Evolutionary conservation across 2,329 filamentous ascomycete genomes (phyloP).

Genomic region (Epichloe baconii): DNA sequence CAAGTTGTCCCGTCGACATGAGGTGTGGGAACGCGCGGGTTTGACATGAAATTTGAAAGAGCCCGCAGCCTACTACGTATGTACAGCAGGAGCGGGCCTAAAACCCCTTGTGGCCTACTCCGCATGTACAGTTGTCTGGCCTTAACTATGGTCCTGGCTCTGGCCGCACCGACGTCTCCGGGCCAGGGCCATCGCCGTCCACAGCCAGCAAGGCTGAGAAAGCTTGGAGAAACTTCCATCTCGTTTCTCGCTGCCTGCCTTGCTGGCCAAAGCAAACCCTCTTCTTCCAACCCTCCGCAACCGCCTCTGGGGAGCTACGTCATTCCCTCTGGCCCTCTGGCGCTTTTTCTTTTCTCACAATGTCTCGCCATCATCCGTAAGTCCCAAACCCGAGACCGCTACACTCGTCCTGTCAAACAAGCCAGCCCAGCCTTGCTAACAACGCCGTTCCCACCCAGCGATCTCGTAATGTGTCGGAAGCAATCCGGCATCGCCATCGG

Average conservation of each 20-base stretch:
- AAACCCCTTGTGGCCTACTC: not conserved
- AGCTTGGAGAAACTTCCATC: slow-evolving; percentile 15
- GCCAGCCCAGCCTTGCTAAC: slow-evolving; percentile 9
- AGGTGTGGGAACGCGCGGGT: not conserved
- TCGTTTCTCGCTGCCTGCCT: not conserved
- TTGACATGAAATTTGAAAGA: too few relatives aligned
- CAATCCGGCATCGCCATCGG: slow-evolving; percentile 95
- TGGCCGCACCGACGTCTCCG: not conserved
- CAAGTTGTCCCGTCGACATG: not conserved
- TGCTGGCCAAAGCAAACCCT: not conserved
- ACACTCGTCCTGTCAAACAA: not conserved
- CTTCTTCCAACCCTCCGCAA: not conserved
- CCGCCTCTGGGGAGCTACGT: too few relatives aligned
- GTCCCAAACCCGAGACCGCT: slow-evolving; percentile 17
- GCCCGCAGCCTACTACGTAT: too few relatives aligned
- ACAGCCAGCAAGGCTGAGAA: slow-evolving; percentile 32
- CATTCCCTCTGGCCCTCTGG: not conserved
- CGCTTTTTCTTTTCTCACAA: slow-evolving; percentile 21
- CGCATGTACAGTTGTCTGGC: not conserved
- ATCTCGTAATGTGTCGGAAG: slow-evolving; percentile 99
- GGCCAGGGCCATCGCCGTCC: not conserved
- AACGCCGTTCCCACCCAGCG: slow-evolving; percentile 35
- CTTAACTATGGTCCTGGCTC: not conserved
- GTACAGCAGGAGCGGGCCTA: not conserved
- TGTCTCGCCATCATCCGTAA: slow-evolving; percentile 92